Conservation (phyloP, 2,329 filamentous ascomycete genomes). For the Claviceps digitariae region DNA sequence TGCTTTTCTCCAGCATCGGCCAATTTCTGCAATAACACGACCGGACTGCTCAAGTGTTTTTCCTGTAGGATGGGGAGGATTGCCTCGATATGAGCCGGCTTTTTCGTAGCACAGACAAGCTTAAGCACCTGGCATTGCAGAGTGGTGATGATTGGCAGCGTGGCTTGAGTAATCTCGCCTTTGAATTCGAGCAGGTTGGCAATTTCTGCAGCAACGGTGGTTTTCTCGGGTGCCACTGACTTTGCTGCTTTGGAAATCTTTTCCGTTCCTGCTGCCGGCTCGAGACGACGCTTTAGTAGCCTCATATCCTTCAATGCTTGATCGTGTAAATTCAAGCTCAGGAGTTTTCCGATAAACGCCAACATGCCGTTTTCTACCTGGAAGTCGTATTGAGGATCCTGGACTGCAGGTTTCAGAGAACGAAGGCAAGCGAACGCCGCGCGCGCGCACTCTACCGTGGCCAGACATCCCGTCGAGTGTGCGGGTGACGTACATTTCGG, state of each 20-base stretch:
- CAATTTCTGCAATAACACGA: constrained; percentile 38
- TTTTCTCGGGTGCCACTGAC: constrained; percentile 15
- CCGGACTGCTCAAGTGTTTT: constrained; percentile 40
- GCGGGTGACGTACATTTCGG: constrained; percentile 15
- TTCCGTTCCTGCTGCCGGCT: constrained; percentile 19
- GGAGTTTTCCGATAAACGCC: constrained; percentile 51
- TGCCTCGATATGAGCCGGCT: constrained; percentile 44
- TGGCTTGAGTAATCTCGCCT: constrained; percentile 26
- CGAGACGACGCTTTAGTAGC: constrained; percentile 50
- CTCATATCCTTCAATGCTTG: constrained; percentile 56
- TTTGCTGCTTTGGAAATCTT: constrained; percentile 21
- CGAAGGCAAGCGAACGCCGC: constrained; percentile 53
- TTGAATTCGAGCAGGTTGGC: constrained; percentile 50
- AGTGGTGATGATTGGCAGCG: constrained; percentile 43
- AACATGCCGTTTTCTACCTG: constrained; percentile 65
- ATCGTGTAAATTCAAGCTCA: constrained; percentile 51
- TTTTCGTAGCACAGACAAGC: constrained; percentile 46
- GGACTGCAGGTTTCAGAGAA: constrained; percentile 38
- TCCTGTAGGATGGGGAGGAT: constrained; percentile 41
- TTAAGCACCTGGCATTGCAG: constrained; percentile 54
- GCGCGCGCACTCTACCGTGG: constrained; percentile 55
- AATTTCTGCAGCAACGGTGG: constrained; percentile 23
- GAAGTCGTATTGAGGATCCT: constrained; percentile 42
- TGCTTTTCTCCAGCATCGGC: constrained; percentile 30
- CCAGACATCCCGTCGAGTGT: constrained; percentile 33